A percentile compares a stretch with the other conserved stretches of the same genome.
phyloP scores from a whole-genome alignment of 1,284 basidiomycete genomes.

The Ganoderma lingzhi region DNA sequence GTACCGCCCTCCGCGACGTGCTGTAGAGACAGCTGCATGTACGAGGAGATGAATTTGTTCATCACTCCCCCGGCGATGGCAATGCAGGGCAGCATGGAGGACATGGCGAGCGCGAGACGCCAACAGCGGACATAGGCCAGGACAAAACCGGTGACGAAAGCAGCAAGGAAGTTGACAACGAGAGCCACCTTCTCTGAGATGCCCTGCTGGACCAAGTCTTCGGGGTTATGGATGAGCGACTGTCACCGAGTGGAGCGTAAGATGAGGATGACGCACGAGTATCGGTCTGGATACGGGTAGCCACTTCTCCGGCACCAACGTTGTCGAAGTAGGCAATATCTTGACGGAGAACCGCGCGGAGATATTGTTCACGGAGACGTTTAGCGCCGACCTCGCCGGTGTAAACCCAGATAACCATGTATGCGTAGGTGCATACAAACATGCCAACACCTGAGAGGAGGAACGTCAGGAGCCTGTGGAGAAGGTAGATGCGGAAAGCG shows the following conservation, averaged over 20 bases:
- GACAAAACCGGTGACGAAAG: conserved; percentile 85
- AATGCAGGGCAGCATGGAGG: conserved; percentile 91
- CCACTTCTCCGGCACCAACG: conserved; percentile 94
- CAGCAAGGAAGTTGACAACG: conserved; percentile 65
- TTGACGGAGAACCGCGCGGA: conserved; percentile 82
- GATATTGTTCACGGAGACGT: conserved; percentile 81
- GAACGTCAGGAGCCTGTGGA: conserved; percentile 6
- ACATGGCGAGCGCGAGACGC: conserved; percentile 88
- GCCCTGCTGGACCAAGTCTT: conserved; percentile 88
- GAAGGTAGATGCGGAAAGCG: conserved; percentile 24
- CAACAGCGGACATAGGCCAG: conserved; percentile 79
- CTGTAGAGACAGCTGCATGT: conserved; percentile 59
- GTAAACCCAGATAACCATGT: conserved; percentile 90
- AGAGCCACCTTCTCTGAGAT: conserved; percentile 89
- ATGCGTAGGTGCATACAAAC: conserved; percentile 75
- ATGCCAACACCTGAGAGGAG: conserved; percentile 62
- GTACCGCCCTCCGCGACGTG: conserved; percentile 86
- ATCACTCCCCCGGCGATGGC: conserved; percentile 79
- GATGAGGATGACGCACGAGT: conserved; percentile 62
- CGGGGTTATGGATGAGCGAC: not conserved
- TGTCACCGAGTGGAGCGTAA: not conserved
- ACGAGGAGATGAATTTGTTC: conserved; percentile 79
- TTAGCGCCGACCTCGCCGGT: conserved; percentile 92
- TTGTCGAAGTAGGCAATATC: conserved; percentile 93
- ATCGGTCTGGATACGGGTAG: conserved; percentile 94